These are phyloP conservation scores for Pseudocercospora musae DNA, from an alignment of 2,329 filamentous ascomycete genomes.

Conservation along the genomic window DNA sequence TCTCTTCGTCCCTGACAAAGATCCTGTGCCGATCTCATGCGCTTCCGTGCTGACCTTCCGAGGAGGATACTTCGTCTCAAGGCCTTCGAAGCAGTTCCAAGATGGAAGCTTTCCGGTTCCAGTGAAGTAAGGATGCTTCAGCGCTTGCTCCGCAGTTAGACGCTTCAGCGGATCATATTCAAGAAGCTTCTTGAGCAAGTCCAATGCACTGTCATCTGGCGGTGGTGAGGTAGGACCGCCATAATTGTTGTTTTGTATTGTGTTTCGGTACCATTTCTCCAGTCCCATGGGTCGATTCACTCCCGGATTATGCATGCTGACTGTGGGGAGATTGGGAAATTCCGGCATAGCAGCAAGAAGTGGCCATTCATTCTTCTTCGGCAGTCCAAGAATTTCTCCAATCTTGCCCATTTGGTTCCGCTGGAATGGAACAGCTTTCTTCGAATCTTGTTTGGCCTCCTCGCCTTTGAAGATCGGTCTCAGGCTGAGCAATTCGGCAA, in stretches of 20 bases:
- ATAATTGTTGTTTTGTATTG: constrained; percentile 48
- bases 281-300: constrained; percentile 57
- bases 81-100: constrained; percentile 85
- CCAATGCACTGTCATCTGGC: constrained; percentile 65
- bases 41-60: constrained; percentile 90
- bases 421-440: constrained; percentile 96
- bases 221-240: constrained; percentile 34
- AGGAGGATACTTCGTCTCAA: constrained; percentile 84
- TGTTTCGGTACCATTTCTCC: constrained; percentile 62
- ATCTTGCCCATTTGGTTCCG: constrained; percentile 99
- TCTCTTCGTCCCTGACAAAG: constrained; percentile 85
- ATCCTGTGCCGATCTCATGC: constrained; percentile 89
- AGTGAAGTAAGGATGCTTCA: constrained; percentile 87
- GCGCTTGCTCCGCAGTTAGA: constrained; percentile 78
- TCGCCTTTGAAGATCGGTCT: constrained; percentile 97
- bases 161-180: constrained; percentile 91
- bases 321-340: constrained; percentile 49
- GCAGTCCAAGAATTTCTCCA: constrained; percentile 90
- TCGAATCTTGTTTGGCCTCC: constrained; percentile 97
- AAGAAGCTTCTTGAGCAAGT: constrained; percentile 74
- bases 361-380: constrained; percentile 85
- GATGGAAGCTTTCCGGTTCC: constrained; percentile 50
- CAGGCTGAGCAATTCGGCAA: constrained; percentile 85
- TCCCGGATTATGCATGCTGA: constrained; percentile 45
- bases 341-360: constrained; percentile 82